Base-by-base conservation (phyloP, 1,284 basidiomycete species). In the Vanrija pseudolonga region DNA sequence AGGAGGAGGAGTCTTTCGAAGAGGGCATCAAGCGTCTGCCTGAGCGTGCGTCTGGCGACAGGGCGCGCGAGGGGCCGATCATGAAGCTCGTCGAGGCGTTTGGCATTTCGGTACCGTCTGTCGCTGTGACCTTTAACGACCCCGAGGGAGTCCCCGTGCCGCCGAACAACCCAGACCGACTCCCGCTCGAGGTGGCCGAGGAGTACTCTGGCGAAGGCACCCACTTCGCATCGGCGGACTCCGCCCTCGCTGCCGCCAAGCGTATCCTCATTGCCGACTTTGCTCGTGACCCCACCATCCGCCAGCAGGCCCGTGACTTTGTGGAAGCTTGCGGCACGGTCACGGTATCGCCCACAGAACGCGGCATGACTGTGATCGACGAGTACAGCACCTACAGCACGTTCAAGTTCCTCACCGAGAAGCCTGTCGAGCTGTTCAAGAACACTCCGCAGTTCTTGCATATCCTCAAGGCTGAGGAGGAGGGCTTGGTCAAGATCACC, bases 391-490 rank as follows among this genome's bases (percentile, higher is more conserved):
- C 85, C 0, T 96, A 89, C 76, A 92, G 86, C 91, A 86, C 86
- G 64, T 98, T 98, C 84, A 98, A 98, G 80, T 98, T 97, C 78
- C 80, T 98, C 39, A 79, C 83, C 40, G 82, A 87, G 64, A 98
- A 98, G 72, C 87, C 85, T 11, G 82, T 91, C 28, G 73, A 73
- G n/a, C 81, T 84, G 7, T 86, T 97, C 81, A 69, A 85, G 43
- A 81, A 85, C 37, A 59, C 81, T 0, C 79, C 88, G 8, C 91
- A 95, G 67, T 96, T 95, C 77, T 79, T 98, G 28, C 86, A 92
- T 63, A 96, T 98, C 62, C 83, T 98, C 9, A 83, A 85, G 44
- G 96, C 96, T 2, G 96, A 99, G 75, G 79, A 85, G 14, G 90
- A 97, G 57, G 85, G 88, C 47, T 81, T 98, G 38, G 84, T 98